Conservation (phyloP, 1,284 basidiomycete species). For the Melampsora medusae region DNA sequence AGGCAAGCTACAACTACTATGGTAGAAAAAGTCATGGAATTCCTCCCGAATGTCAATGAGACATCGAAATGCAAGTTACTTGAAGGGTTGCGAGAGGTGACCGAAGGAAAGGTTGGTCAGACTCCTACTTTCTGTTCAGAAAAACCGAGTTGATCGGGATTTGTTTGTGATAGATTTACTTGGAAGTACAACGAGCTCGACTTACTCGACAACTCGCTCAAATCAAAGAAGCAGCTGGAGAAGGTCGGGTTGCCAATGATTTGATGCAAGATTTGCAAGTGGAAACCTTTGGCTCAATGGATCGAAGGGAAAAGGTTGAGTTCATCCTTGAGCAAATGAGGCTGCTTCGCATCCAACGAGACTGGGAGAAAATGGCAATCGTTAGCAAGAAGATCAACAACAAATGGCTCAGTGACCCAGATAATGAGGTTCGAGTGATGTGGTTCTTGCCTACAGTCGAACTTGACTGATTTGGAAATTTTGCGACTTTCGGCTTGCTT, state of each 20-base stretch:
- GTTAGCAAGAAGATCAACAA: slow-evolving; percentile 92
- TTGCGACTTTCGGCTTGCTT: slow-evolving; percentile 24
- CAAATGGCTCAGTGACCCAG: slow-evolving; percentile 81
- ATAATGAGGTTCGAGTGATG: slow-evolving; percentile 69
- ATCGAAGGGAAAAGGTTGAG: slow-evolving; percentile 93
- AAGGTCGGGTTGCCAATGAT: slow-evolving; percentile 74
- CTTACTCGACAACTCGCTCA: slow-evolving; percentile 79
- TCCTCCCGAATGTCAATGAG: slow-evolving; percentile 71
- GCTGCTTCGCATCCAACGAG: slow-evolving; percentile 69
- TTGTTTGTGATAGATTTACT: slow-evolving; percentile 72
- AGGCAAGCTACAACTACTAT: slow-evolving; percentile 85
- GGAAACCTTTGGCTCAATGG: slow-evolving; percentile 98
- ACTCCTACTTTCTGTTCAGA: background rate
- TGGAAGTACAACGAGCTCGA: slow-evolving; percentile 93
- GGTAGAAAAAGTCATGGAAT: slow-evolving; percentile 78
- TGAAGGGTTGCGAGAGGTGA: slow-evolving; percentile 83
- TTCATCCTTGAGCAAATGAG: slow-evolving; percentile 99
- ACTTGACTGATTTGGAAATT: background rate
- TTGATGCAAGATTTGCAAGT: slow-evolving; percentile 92
- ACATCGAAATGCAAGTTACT: slow-evolving; percentile 68
- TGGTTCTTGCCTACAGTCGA: background rate
- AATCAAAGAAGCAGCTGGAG: slow-evolving; percentile 71
- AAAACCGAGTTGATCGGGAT: background rate
- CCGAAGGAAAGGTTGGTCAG: slow-evolving; percentile 82
- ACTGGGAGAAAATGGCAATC: slow-evolving; percentile 89